phyloP scores from a whole-genome alignment of 108 stramenopile species.

The Stephanodiscus minutulus region DNA sequence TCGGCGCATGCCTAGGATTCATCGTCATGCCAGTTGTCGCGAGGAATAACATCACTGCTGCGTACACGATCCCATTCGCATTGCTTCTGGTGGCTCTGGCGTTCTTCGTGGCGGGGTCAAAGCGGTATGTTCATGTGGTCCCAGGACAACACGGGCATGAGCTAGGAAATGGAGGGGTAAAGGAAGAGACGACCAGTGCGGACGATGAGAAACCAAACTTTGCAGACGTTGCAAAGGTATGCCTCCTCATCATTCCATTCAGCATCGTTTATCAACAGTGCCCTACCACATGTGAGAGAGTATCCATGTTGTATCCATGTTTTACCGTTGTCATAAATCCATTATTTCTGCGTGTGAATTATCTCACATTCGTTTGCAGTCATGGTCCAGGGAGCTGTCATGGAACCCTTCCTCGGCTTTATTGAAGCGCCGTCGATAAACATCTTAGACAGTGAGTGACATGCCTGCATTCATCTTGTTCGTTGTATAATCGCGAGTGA shows the following conservation, averaged over 20 bases:
- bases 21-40: slow-evolving; percentile 44
- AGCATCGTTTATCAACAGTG: slow-evolving; percentile 81
- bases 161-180: not conserved
- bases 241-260: slow-evolving; percentile 45
- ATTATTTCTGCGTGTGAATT: not conserved
- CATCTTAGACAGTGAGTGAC: slow-evolving; percentile 54
- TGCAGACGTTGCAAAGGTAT: slow-evolving; percentile 42
- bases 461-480: not conserved
- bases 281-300: slow-evolving; percentile 61
- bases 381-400: slow-evolving; percentile 83
- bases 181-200: not conserved
- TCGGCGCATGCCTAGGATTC: slow-evolving; percentile 51
- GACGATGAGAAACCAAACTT: slow-evolving; percentile 33
- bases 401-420: slow-evolving; percentile 67
- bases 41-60: slow-evolving; percentile 39
- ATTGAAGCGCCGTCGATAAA: slow-evolving; percentile 81
- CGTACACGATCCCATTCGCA: slow-evolving; percentile 49
- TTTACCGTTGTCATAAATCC: too few relatives aligned
- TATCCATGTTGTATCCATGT: too few relatives aligned
- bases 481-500: too few relatives aligned
- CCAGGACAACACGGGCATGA: slow-evolving; percentile 1
- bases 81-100: slow-evolving; percentile 37
- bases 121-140: slow-evolving; percentile 39
- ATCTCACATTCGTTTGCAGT: slow-evolving; percentile 12
- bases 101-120: slow-evolving; percentile 34